These are phyloP conservation scores for Talaromyces trachyspermus DNA, from an alignment of 495 filamentous ascomycete genomes.

Conservation along the genomic window DNA sequence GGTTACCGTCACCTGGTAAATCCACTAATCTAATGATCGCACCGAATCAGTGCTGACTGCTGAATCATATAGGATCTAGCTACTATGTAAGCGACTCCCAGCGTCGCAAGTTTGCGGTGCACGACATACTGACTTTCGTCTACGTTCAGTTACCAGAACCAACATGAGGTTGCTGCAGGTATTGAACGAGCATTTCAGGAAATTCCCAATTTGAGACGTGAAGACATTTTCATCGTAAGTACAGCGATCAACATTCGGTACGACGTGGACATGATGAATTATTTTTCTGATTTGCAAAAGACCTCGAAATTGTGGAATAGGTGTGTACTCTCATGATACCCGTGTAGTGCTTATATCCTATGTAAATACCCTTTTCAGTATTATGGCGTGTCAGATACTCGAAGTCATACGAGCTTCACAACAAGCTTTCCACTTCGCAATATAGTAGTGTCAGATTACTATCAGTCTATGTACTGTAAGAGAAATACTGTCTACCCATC, in stretches of 20 bases:
- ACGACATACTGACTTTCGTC: not conserved
- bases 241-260: not conserved
- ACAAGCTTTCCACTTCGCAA: too few species aligned
- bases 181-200: conserved; percentile 40
- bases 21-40: not conserved
- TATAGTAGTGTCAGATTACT: too few species aligned
- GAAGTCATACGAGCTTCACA: too few species aligned
- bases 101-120: not conserved
- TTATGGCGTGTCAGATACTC: too few species aligned
- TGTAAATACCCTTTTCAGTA: too few species aligned
- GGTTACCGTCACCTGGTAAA: conserved; percentile 48
- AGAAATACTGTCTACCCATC: too few species aligned
- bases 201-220: conserved; percentile 36
- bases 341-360: not conserved
- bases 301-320: not conserved
- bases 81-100: conserved; percentile 27
- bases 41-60: not conserved
- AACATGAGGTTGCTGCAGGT: conserved; percentile 36
- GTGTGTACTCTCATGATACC: not conserved
- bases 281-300: not conserved
- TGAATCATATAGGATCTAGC: conserved; percentile 27
- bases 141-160: conserved; percentile 37
- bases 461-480: too few species aligned
- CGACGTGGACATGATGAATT: not conserved
- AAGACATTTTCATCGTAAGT: conserved; percentile 42